Evolutionary conservation across 2,329 filamentous ascomycete species (phyloP).

Genomic region (Stagonosporopsis rhizophila): DNA sequence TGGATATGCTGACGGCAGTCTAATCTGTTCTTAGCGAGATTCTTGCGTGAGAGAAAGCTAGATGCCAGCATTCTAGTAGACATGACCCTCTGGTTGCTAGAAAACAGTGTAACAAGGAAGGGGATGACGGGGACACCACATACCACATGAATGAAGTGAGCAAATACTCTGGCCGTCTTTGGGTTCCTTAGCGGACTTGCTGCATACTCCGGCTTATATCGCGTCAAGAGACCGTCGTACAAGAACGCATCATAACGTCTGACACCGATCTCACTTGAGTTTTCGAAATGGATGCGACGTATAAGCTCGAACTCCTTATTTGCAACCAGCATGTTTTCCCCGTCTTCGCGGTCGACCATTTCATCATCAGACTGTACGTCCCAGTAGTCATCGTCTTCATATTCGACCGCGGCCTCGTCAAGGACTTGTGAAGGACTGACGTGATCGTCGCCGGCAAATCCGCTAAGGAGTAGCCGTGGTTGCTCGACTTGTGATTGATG

Average conservation of each 20-base stretch:
- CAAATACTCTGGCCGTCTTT: constrained; percentile 82
- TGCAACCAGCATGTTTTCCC: constrained; percentile 30
- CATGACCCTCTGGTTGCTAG: too few relatives aligned
- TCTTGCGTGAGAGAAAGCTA: too few relatives aligned
- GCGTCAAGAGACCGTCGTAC: constrained; percentile 55
- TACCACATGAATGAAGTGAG: constrained; percentile 83
- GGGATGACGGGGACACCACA: constrained; percentile 4
- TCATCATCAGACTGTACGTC: constrained; percentile 59
- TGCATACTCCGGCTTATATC: constrained; percentile 55
- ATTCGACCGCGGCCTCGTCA: constrained; percentile 51
- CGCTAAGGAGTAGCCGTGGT: constrained; percentile 33
- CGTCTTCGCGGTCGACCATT: constrained; percentile 39
- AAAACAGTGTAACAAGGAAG: too few relatives aligned
- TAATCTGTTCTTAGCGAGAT: constrained; percentile 19
- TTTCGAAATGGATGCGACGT: constrained; percentile 46
- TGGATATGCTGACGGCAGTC: constrained; percentile 83
- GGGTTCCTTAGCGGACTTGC: constrained; percentile 76
- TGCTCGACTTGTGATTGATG: constrained; percentile 21
- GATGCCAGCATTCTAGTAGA: too few relatives aligned
- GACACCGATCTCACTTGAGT: constrained; percentile 45
- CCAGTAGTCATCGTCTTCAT: constrained; percentile 58
- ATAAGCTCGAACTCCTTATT: constrained; percentile 48
- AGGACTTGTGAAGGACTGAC: constrained; percentile 46
- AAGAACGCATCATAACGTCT: constrained; percentile 57
- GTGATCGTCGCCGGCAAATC: constrained; percentile 51